These are phyloP conservation scores for Hygrophorus russula DNA, from an alignment of 768 basidiomycete genomes.

Conservation along the genomic window DNA sequence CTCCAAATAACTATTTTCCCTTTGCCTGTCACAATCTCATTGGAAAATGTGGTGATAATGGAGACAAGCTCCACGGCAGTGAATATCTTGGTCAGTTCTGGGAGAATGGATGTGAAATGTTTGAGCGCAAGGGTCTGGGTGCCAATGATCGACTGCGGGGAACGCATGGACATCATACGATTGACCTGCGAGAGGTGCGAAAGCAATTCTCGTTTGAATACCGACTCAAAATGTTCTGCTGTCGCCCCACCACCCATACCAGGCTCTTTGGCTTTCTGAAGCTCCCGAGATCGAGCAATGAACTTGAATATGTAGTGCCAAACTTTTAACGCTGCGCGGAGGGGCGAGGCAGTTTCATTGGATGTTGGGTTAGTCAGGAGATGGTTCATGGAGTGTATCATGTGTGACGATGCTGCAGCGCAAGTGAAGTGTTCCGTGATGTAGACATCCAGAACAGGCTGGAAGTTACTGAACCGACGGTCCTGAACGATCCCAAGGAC, in stretches of 20 bases:
- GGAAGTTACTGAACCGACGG: constrained; percentile 90
- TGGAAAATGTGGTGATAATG: constrained; percentile 79
- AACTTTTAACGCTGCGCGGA: constrained; percentile 88
- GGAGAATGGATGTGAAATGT: constrained; percentile 86
- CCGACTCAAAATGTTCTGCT: constrained; percentile 73
- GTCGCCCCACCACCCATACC: constrained; percentile 75
- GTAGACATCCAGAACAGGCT: constrained; percentile 87
- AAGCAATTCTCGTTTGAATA: constrained; percentile 76
- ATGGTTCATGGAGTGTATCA: constrained; percentile 81
- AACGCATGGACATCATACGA: constrained; percentile 73
- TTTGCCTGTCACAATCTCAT: constrained; percentile 63
- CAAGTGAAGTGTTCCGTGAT: constrained; percentile 84
- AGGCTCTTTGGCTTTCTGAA: constrained; percentile 74
- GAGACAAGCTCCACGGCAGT: constrained; percentile 75
- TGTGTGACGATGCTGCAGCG: constrained; percentile 69
- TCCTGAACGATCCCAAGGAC: constrained; percentile 91
- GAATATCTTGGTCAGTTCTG: constrained; percentile 77
- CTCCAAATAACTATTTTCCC: constrained; percentile 91
- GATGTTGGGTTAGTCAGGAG: constrained; percentile 66
- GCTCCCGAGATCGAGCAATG: constrained; percentile 78
- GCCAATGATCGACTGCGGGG: constrained; percentile 84
- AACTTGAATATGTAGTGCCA: constrained; percentile 97
- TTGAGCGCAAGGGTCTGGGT: constrained; percentile 92
- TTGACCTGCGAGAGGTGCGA: constrained; percentile 74
- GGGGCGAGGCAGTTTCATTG: constrained; percentile 58